Evolutionary conservation across 2,329 filamentous ascomycete genomes (phyloP).

Genomic region (Pseudogymnoascus sp.): DNA sequence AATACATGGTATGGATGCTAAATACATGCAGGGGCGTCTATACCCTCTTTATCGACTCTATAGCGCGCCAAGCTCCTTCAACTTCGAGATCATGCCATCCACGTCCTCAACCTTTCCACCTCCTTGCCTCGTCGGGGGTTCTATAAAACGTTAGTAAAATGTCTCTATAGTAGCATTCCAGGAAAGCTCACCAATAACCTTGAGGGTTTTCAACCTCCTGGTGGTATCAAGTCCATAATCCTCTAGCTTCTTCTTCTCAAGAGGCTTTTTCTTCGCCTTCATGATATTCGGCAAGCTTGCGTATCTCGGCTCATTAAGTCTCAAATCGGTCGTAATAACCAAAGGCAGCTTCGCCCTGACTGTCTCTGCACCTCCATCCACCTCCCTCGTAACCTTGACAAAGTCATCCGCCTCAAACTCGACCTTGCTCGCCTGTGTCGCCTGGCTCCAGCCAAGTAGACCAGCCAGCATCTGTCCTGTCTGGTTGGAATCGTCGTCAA

Average conservation of each 20-base stretch:
- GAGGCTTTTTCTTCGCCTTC: conserved; percentile 99
- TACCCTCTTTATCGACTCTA: conserved; percentile 29
- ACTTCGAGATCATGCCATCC: conserved; percentile 82
- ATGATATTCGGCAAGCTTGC: conserved; percentile 97
- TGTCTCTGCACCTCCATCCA: conserved; percentile 92
- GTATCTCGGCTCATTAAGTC: conserved; percentile 91
- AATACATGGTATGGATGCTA: conserved; percentile 1
- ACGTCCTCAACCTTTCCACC: conserved; percentile 97
- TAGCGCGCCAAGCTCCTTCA: conserved; percentile 92
- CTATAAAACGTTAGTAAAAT: conserved; percentile 34
- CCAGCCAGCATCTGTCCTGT: conserved; percentile 98
- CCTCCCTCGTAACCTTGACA: conserved; percentile 78
- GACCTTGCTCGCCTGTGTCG: conserved; percentile 84
- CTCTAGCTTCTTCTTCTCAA: conserved; percentile 81
- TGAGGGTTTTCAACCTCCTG: conserved; percentile 76
- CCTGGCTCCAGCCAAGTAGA: conserved; percentile 84
- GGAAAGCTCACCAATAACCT: conserved; percentile 63
- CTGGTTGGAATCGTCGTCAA: conserved; percentile 92
- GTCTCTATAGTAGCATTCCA: not conserved
- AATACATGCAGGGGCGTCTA: not conserved
- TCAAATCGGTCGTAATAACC: conserved; percentile 89
- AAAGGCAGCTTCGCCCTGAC: conserved; percentile 77
- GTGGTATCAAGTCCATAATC: conserved; percentile 72
- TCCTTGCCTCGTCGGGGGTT: conserved; percentile 79
- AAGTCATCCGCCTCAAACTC: conserved; percentile 60